A percentile compares a stretch with the other conserved stretches of the same genome.
Conservation (phyloP, 1,139 yeast species). For the Sugiyamaella paludigena region DNA sequence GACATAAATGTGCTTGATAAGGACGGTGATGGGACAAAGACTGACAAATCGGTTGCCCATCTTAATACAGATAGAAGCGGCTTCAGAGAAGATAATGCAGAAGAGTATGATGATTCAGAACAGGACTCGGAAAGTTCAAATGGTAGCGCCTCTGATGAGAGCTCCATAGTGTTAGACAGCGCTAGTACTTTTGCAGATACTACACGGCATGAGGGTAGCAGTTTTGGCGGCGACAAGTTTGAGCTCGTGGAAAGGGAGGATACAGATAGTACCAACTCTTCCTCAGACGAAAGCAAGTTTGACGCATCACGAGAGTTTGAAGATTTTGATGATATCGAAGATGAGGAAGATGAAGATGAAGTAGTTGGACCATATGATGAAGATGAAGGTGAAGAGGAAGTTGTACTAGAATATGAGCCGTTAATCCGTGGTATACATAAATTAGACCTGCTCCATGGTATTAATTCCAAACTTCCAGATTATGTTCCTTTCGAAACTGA, state of each 20-base stretch:
- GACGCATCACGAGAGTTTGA: constrained; percentile 4
- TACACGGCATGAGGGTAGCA: too few relatives aligned
- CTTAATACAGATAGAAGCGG: too few relatives aligned
- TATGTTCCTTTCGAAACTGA: constrained; percentile 7
- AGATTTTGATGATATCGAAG: constrained; percentile 8
- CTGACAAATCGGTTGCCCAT: too few relatives aligned
- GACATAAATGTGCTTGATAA: too few relatives aligned
- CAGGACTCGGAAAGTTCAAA: constrained; percentile 3
- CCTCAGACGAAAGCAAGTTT: not conserved
- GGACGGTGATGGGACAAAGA: too few relatives aligned
- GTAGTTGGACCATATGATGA: constrained; percentile 5
- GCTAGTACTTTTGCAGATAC: too few relatives aligned
- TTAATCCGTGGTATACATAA: not conserved
- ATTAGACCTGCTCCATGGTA: not conserved
- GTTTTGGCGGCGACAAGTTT: too few relatives aligned
- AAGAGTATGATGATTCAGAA: too few relatives aligned
- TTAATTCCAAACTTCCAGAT: not conserved
- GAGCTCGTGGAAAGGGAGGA: too few relatives aligned
- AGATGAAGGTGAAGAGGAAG: constrained; percentile 1
- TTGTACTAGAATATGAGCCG: constrained; percentile 3
- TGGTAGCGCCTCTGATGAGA: not conserved
- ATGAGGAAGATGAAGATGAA: constrained; percentile 10
- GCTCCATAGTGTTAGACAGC: too few relatives aligned
- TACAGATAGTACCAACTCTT: too few relatives aligned
- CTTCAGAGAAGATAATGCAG: too few relatives aligned